Evolutionary conservation across 148 eudicot genomes (phyloP).

Genomic region (Polygonum maritimum): DNA sequence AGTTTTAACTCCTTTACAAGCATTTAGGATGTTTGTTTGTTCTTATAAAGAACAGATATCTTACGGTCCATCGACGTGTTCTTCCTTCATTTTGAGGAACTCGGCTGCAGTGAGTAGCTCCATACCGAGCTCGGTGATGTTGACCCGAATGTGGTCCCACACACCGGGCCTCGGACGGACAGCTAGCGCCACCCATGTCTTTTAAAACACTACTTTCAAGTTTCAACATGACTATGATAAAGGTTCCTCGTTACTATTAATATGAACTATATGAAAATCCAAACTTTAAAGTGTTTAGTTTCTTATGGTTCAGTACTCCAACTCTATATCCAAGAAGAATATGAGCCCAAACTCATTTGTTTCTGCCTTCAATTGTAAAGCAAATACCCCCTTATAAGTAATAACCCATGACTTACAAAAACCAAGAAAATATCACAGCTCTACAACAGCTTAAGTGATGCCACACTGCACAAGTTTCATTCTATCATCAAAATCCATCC

Average conservation of each 20-base stretch:
- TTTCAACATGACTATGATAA: too few species aligned
- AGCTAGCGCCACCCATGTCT: slow-evolving; percentile 73
- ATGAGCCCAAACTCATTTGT: too few species aligned
- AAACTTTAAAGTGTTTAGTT: too few species aligned
- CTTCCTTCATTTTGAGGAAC: slow-evolving; percentile 82
- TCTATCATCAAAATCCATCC: neutral
- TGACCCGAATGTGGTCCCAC: slow-evolving; percentile 86
- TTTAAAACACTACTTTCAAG: too few species aligned
- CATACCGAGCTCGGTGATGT: slow-evolving; percentile 47
- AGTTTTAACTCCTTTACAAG: neutral
- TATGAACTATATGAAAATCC: too few species aligned
- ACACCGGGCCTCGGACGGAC: slow-evolving; percentile 94
- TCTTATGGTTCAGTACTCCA: too few species aligned
- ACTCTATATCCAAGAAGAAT: too few species aligned
- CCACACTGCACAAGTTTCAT: neutral
- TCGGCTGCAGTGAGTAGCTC: slow-evolving; percentile 66
- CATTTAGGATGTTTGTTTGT: neutral
- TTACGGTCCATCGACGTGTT: slow-evolving; percentile 74
- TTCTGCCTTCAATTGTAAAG: too few species aligned
- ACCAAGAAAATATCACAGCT: neutral
- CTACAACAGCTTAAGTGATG: neutral
- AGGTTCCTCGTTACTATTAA: too few species aligned
- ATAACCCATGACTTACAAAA: neutral
- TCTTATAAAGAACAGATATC: neutral
- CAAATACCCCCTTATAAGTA: neutral